Base-by-base conservation (phyloP, 192 early-diverging fungal genomes). In the Mortierella hygrophila region DNA sequence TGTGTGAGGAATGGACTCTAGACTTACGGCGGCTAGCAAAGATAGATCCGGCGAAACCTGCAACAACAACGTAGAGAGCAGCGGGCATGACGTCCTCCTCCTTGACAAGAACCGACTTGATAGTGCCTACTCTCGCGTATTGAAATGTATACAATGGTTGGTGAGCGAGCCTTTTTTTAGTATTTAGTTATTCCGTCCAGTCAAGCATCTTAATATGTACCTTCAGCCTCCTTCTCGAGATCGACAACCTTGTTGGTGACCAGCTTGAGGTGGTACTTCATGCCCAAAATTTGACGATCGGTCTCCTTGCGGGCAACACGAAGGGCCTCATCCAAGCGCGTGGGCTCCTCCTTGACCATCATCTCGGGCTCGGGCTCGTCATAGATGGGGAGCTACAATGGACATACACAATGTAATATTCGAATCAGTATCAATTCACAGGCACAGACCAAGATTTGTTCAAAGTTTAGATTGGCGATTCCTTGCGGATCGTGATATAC, bases 41-140 rank as follows among this genome's bases (percentile, higher is more conserved):
- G 63, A 86, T 81, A 11, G 84, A 86, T 68, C 84, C 84, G 20
- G 84, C 84, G 40, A 86, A 86, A 55, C 84, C 84, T 37, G 84
- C 84, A 74, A 86, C 84, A 47, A 86, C 69, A 40, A 86, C 84
- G n/a, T 86, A 86, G 6, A 86, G 32, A 57, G 84, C 84, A 26
- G 84, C 84, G 21, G 84, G 84, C 84, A 86, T 86, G 68, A 86
- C 84, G 29, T 86, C 84, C 72, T 86, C 84, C 75, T 86, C 84
- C 76, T 76, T 86, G 76, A 86, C 84, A 35, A 86, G 76, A 41
- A 86, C 84, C 23, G 84, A 86, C 71, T 86, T 86, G 79, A 86
- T 81, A 37, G 49, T 81, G 75, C 47, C 84, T 86, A 77, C 38
- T 65, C 32, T 10, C 65, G 20, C 20, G 65, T 20, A 21, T 52